Percentiles rank a stretch among this genome's conserved stretches.
phyloP scores from a whole-genome alignment of 306 rosid genomes.

The Vigna trinervia region DNA sequence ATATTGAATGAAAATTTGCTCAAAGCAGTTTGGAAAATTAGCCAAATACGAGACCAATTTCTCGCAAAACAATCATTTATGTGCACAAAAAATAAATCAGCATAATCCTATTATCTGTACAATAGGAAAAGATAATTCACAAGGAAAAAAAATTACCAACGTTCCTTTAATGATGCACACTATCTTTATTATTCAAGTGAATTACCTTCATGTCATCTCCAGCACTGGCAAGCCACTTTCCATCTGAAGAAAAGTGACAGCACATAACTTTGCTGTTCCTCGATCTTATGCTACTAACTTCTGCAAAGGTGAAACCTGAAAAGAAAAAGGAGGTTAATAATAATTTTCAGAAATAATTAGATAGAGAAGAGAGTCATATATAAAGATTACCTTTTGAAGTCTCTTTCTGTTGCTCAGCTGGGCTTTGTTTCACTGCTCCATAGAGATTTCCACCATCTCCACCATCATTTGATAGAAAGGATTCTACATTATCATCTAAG shows the following conservation, averaged over 20 bases:
- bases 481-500: slow-evolving; percentile 85
- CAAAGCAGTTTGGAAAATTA: slow-evolving; percentile 26
- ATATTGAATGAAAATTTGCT: slow-evolving; percentile 15
- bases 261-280: slow-evolving; percentile 69
- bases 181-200: slow-evolving; percentile 30
- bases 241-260: slow-evolving; percentile 94
- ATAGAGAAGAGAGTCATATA: slow-evolving; percentile 8
- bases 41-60: slow-evolving; percentile 13
- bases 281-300: slow-evolving; percentile 74
- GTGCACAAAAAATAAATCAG: slow-evolving; percentile 26
- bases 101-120: not conserved
- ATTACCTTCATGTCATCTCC: slow-evolving; percentile 93
- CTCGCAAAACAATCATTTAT: slow-evolving; percentile 9
- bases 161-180: slow-evolving; percentile 25
- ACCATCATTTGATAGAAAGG: slow-evolving; percentile 78
- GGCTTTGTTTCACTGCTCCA: slow-evolving; percentile 77
- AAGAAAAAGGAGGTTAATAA: slow-evolving; percentile 42
- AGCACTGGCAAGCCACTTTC: slow-evolving; percentile 90
- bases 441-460: slow-evolving; percentile 84
- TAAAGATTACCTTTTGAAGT: slow-evolving; percentile 65
- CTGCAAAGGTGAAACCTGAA: slow-evolving; percentile 83
- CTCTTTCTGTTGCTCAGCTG: slow-evolving; percentile 75
- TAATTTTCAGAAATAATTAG: slow-evolving; percentile 18
- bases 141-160: not conserved
- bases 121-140: slow-evolving; percentile 1